Evolutionary conservation across 2,329 filamentous ascomycete species (phyloP), one percentile per base, ranked within the genome.

Genomic region (Orbilia quercus): DNA sequence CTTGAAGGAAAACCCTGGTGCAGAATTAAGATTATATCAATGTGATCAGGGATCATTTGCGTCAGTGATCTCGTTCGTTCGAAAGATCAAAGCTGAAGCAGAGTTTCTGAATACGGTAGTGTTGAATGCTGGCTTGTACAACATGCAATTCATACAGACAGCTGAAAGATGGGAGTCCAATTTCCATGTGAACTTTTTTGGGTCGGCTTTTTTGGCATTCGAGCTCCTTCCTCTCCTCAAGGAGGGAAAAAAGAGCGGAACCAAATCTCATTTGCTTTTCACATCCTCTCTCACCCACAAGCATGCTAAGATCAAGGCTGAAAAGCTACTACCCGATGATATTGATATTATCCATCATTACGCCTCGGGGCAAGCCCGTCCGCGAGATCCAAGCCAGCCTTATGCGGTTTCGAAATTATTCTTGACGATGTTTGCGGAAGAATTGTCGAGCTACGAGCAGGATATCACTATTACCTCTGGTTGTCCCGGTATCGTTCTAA

Each of bases 151-250:
- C 25, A 22, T 64, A 34, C 57, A 66, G 28, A 69, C 75, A 2
- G 22, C 12, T 1, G 82, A 83, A 23, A 84, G 83, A 7, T 86
- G 82, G 80, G 84, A 86, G 70, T 80, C 82, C 59, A 84, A 82
- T 1, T 75, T 88, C 14, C 86, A 88, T 76, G 84, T 87, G 75
- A 88, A 88, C 76, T 81, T 83, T 1, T 79, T 89, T 1, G 85
- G 85, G 1, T 88, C 85, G 0, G 81, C 83, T 4, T 79, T 88
- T 0, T 79, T 89, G 3, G 85, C 81, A 0, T 74, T 87, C 2
- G 78, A 87, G 1, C 80, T 89, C 14, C 79, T 85, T 1, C 83
- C 83, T 0, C 18, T 69, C 2, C 23, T 69, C 7, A 69, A 42
- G 47, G 55, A 58, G 34, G 64, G 64, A 23, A 23, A 54, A n/a